Base-by-base conservation (phyloP, 371 early-diverging fungal genomes). In the Lichtheimia ramosa region DNA sequence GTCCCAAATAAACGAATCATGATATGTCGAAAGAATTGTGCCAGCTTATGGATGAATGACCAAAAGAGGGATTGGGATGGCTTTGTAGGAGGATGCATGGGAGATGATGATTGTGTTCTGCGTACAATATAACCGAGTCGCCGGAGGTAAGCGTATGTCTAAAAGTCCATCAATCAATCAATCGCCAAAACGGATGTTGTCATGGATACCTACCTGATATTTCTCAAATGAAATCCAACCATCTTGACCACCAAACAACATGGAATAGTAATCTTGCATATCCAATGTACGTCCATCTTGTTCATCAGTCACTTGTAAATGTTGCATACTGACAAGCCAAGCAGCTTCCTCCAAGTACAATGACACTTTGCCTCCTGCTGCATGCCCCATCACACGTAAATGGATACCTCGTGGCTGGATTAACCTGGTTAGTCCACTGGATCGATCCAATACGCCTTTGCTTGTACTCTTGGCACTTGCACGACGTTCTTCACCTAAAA, bases 271-370 rank as follows among this genome's bases (percentile, higher is more conserved):
- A 21, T 64, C 63, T 21, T 69, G 63, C 25, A 71, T 65, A 10
- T 59, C 48, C 34, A 34, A 34, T 10, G 5, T 1, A 10, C 2
- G 34, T 10, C 34, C 34, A 34, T 34, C 34, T 6, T 34, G 10
- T 20, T 48, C 20, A 15, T 65, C 56, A 21, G 48, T 24, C 4
- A 69, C 65, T 23, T 66, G 25, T 0, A 84, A 53, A 2, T 74
- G 77, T 13, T 73, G 72, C 43, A 82, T 71, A 43, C 75, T 74
- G 10, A 82, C 61, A 24, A 84, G 62, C 68, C 76, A 84, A 6
- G 82, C 81, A 0, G 84, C 82, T 56, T 84, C 84, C 48, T 84
- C 84, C 0, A 69, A 74, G 50, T 70, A 77, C 10, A 82, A 63
- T 20, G 61, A 59, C 12, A 74, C 69, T n/a, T 67, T 48, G 0